Evolutionary conservation across 2,329 filamentous ascomycete genomes (phyloP).

Genomic region (Fusarium duplospermum): DNA sequence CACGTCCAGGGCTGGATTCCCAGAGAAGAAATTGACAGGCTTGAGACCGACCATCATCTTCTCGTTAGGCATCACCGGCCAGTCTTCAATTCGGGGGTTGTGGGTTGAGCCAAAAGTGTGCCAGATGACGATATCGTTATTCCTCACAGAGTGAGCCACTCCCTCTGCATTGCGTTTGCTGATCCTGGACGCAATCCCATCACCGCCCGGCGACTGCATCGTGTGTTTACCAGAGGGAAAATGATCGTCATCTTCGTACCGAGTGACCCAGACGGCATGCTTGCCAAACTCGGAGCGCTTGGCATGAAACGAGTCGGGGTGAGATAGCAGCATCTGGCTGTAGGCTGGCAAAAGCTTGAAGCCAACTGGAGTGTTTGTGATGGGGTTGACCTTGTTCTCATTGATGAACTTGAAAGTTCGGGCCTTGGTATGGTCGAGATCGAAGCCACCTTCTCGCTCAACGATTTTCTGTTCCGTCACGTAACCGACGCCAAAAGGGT

Average conservation of each 20-base stretch:
- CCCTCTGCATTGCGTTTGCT: neutral
- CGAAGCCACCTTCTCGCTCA: conserved; percentile 57
- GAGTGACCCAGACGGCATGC: conserved; percentile 60
- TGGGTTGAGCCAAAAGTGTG: conserved; percentile 72
- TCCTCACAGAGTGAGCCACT: conserved; percentile 45
- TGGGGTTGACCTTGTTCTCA: conserved; percentile 53
- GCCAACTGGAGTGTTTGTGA: conserved; percentile 57
- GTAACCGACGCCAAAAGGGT: conserved; percentile 65
- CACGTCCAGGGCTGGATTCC: conserved; percentile 64
- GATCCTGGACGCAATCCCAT: conserved; percentile 47
- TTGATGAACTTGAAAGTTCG: conserved; percentile 63
- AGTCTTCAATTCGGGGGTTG: conserved; percentile 73
- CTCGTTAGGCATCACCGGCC: conserved; percentile 76
- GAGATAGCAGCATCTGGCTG: conserved; percentile 59
- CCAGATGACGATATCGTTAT: conserved; percentile 69
- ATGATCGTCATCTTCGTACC: conserved; percentile 56
- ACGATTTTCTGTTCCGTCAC: conserved; percentile 57
- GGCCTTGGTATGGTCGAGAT: conserved; percentile 62
- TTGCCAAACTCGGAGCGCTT: conserved; percentile 56
- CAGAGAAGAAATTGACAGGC: conserved; percentile 65
- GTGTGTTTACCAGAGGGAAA: conserved; percentile 58
- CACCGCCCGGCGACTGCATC: conserved; percentile 59
- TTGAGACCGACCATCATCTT: conserved; percentile 62
- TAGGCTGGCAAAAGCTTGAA: conserved; percentile 59
- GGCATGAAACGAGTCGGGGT: conserved; percentile 53